Conservation (phyloP, 2,329 filamentous ascomycete genomes). For the Fusarium equiseti region DNA sequence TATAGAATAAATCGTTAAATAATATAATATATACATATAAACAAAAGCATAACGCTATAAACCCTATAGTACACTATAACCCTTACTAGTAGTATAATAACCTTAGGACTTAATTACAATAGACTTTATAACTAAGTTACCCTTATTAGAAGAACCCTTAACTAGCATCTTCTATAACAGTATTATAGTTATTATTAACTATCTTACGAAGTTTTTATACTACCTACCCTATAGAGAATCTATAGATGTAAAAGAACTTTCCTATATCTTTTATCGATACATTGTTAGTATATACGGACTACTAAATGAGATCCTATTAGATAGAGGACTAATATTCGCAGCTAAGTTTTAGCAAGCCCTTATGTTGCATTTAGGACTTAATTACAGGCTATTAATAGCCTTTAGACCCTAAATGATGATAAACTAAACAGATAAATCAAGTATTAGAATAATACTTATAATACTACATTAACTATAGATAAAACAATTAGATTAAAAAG, state of each 20-base stretch:
- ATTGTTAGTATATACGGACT: background rate
- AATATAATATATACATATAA: conserved; percentile 5
- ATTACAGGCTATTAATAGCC: background rate
- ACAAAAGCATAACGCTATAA: conserved; percentile 7
- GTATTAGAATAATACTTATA: background rate
- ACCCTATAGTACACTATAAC: conserved; percentile 20
- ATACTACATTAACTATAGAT: conserved; percentile 17
- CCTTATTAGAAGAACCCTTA: background rate
- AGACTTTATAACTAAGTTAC: conserved; percentile 10
- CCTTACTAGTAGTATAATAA: conserved; percentile 7
- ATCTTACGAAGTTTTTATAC: background rate
- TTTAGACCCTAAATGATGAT: background rate
- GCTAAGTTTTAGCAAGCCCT: background rate
- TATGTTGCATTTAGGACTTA: background rate
- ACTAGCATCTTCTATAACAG: background rate
- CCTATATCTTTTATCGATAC: background rate
- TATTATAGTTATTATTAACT: background rate
- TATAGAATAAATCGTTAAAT: conserved; percentile 24
- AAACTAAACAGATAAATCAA: background rate
- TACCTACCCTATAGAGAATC: background rate
- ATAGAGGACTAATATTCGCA: background rate
- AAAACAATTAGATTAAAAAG: background rate
- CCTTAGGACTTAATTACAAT: conserved; percentile 24
- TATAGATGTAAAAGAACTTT: background rate
- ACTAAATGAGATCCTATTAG: background rate